phyloP scores from a whole-genome alignment of 2,329 filamentous ascomycete genomes.

The Arthrocladium fulminans region DNA sequence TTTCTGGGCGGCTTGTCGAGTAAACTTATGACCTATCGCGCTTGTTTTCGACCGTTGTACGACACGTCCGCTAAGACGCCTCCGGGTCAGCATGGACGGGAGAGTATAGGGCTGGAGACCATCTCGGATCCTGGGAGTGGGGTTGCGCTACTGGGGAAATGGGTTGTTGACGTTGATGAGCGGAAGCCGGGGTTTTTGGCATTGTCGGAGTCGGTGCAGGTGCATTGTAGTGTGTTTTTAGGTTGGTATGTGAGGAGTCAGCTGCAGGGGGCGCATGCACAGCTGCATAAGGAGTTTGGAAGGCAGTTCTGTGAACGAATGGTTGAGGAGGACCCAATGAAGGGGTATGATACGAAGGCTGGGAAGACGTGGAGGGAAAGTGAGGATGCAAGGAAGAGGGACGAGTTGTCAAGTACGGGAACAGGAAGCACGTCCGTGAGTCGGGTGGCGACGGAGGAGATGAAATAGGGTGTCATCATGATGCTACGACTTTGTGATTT shows the following conservation, averaged over 20 bases:
- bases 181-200: constrained; percentile 3
- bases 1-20: constrained; percentile 13
- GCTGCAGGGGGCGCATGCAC: constrained; percentile 1
- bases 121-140: constrained; percentile 20
- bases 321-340: constrained; percentile 5
- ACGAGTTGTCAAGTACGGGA: background rate
- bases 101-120: constrained; percentile 17
- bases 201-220: constrained; percentile 6
- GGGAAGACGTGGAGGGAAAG: constrained; percentile 5
- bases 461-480: background rate
- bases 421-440: background rate
- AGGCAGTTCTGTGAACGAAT: constrained; percentile 4
- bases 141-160: constrained; percentile 8
- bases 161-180: constrained; percentile 5
- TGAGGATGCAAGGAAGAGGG: background rate
- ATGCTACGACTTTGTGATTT: too few species aligned
- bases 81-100: constrained; percentile 12
- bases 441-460: background rate
- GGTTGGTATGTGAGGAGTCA: constrained; percentile 4
- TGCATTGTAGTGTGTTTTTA: constrained; percentile 8
- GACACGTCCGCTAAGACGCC: background rate
- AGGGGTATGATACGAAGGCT: background rate
- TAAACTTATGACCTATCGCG: constrained; percentile 12
- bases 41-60: constrained; percentile 8
- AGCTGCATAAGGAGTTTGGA: constrained; percentile 5